Conservation (phyloP, 2,329 filamentous ascomycete species). For the Hypoxylon sp. region DNA sequence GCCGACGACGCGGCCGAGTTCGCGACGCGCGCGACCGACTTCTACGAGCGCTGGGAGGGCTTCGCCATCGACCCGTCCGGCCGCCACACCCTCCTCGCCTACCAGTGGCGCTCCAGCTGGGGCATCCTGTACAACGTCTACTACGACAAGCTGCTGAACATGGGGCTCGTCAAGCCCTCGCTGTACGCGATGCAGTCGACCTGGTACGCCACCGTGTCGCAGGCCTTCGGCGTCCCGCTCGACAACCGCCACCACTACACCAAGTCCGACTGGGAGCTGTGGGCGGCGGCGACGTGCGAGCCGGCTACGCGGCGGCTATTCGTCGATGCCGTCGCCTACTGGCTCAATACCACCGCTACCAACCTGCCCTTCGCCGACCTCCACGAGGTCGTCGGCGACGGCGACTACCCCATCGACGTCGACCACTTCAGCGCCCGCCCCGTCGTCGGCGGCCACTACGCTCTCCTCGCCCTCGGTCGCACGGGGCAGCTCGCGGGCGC, state of each 20-base stretch:
- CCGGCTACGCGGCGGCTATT: slow-evolving; percentile 65
- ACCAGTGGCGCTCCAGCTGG: slow-evolving; percentile 44
- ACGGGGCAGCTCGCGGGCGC: slow-evolving; percentile 37
- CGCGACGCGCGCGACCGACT: slow-evolving; percentile 55
- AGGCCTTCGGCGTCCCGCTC: slow-evolving; percentile 74
- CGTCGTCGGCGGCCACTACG: slow-evolving; percentile 76
- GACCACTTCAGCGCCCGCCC: slow-evolving; percentile 73
- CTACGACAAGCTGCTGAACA: slow-evolving; percentile 47
- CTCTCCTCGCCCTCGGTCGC: slow-evolving; percentile 64
- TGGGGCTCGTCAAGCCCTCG: slow-evolving; percentile 41
- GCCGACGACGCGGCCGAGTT: slow-evolving; percentile 65
- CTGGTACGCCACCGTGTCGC: slow-evolving; percentile 60
- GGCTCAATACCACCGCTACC: slow-evolving; percentile 73
- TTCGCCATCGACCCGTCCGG: slow-evolving; percentile 36
- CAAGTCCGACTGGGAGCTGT: slow-evolving; percentile 79
- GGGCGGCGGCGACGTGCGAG: slow-evolving; percentile 71
- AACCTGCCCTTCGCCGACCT: slow-evolving; percentile 72
- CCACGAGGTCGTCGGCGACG: slow-evolving; percentile 69
- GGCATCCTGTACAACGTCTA: slow-evolving; percentile 41
- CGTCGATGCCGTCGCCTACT: slow-evolving; percentile 68
- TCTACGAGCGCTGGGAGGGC: slow-evolving; percentile 40
- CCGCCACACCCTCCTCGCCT: slow-evolving; percentile 41
- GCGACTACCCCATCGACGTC: slow-evolving; percentile 56
- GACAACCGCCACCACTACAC: slow-evolving; percentile 75
- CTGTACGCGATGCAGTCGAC: slow-evolving; percentile 46